Evolutionary conservation across 768 basidiomycete species (phyloP).

Genomic region (Termitomyces bulborhizus): DNA sequence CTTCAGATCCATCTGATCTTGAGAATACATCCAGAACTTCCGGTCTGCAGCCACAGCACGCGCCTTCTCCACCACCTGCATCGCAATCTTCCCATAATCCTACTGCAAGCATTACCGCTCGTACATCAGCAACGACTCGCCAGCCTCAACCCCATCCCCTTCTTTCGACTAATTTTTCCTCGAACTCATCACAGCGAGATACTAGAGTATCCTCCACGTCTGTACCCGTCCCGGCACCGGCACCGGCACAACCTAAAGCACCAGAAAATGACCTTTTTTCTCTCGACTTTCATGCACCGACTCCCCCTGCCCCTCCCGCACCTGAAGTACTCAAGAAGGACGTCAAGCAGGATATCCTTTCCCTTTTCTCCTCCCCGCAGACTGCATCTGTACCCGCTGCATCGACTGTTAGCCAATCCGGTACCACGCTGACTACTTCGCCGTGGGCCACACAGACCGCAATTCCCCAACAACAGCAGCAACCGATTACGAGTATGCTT

Average conservation of each 20-base stretch:
- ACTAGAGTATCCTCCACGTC: constrained; percentile 16
- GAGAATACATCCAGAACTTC: constrained; percentile 37
- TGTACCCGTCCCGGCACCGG: constrained; percentile 23
- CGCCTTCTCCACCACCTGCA: constrained; percentile 16
- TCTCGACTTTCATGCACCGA: constrained; percentile 76
- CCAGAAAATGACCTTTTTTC: constrained; percentile 69
- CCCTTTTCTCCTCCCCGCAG: constrained; percentile 58
- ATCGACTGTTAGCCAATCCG: constrained; percentile 29
- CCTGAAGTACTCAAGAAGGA: constrained; percentile 50
- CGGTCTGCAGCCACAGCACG: constrained; percentile 14
- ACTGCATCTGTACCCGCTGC: constrained; percentile 26
- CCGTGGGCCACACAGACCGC: constrained; percentile 24
- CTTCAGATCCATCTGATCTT: constrained; percentile 73
- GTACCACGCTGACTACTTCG: constrained; percentile 17
- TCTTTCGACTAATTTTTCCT: constrained; percentile 36
- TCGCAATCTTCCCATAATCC: constrained; percentile 22
- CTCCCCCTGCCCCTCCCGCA: constrained; percentile 21
- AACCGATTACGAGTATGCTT: constrained; percentile 43
- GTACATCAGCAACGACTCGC: constrained; percentile 24
- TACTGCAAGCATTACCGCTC: constrained; percentile 16
- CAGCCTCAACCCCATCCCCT: constrained; percentile 53
- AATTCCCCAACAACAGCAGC: constrained; percentile 9
- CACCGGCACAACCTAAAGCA: constrained; percentile 21
- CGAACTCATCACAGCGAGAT: constrained; percentile 7
- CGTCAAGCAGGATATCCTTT: constrained; percentile 80